Percentiles rank a stretch among this genome's conserved stretches.
Evolutionary conservation across 805 yeast genomes (phyloP).

Genomic region (Zygosaccharomyces pseudorouxii): DNA sequence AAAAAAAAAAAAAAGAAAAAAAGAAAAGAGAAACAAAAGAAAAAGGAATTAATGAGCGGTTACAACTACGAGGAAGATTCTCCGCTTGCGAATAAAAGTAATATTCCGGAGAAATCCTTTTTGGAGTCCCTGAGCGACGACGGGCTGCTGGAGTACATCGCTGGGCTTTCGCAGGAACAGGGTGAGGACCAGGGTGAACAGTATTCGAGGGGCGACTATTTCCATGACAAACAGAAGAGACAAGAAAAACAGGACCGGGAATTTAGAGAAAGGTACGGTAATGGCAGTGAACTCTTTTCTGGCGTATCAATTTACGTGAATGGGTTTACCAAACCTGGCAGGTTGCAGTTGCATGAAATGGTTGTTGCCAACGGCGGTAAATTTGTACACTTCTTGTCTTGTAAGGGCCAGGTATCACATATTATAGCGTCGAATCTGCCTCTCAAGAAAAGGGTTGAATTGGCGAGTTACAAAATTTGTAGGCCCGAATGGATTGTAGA

Average conservation of each 20-base stretch:
- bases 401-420: constrained; percentile 77
- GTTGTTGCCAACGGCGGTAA: constrained; percentile 78
- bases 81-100: background rate
- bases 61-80: background rate
- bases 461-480: constrained; percentile 66
- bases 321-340: constrained; percentile 83
- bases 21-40: too few species aligned
- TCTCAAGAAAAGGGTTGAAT: constrained; percentile 65
- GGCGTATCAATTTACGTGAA: constrained; percentile 74
- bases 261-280: constrained; percentile 19
- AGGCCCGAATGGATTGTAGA: constrained; percentile 78
- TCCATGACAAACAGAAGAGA: constrained; percentile 22
- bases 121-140: constrained; percentile 22
- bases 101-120: background rate
- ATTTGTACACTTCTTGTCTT: constrained; percentile 60
- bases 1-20: too few species aligned
- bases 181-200: constrained; percentile 2
- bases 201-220: constrained; percentile 23
- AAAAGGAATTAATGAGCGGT: constrained; percentile 1
- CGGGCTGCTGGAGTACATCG: constrained; percentile 19
- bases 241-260: constrained; percentile 25
- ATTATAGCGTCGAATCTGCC: constrained; percentile 77
- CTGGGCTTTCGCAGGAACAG: constrained; percentile 14
- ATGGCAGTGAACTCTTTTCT: constrained; percentile 44
- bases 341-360: constrained; percentile 62